Evolutionary conservation across 176 grass and related monocot genomes (phyloP).

Genomic region (Carex littledalei): DNA sequence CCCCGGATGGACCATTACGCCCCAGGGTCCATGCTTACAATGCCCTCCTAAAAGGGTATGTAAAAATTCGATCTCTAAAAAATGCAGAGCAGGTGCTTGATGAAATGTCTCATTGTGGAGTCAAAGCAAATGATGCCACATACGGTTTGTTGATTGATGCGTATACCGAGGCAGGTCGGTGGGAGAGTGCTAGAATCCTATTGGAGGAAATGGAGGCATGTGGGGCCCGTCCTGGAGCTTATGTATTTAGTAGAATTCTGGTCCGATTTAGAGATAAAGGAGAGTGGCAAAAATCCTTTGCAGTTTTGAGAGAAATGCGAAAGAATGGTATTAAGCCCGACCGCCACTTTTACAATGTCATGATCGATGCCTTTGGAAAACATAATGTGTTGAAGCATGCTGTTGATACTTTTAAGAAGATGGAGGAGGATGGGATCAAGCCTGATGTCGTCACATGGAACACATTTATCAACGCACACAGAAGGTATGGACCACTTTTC

Average conservation of each 20-base stretch:
- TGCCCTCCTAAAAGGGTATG: conserved; percentile 87
- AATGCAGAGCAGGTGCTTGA: conserved; percentile 71
- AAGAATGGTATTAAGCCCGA: conserved; percentile 69
- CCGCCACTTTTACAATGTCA: conserved; percentile 93
- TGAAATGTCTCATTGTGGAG: conserved; percentile 76
- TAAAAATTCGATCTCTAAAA: conserved; percentile 69
- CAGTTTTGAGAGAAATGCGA: conserved; percentile 77
- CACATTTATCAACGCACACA: conserved; percentile 70
- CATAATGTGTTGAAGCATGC: conserved; percentile 85
- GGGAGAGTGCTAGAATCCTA: conserved; percentile 90
- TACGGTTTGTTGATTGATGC: conserved; percentile 84
- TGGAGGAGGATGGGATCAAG: conserved; percentile 69
- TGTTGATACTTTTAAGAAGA: conserved; percentile 78
- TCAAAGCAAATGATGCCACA: conserved; percentile 66
- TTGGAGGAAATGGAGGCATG: conserved; percentile 84
- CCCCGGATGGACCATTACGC: conserved; percentile 48
- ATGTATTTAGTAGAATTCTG: conserved; percentile 82
- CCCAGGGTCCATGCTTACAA: conserved; percentile 77
- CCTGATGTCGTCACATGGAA: conserved; percentile 88
- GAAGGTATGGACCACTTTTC: conserved; percentile 4
- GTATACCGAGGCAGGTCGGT: conserved; percentile 66
- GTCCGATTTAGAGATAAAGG: conserved; percentile 70
- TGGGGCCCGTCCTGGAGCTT: conserved; percentile 67
- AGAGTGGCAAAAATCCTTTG: conserved; percentile 90
- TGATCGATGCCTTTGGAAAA: conserved; percentile 95